Evolutionary conservation across 2,329 filamentous ascomycete genomes (phyloP).

Genomic region (Epichloe bromicola): DNA sequence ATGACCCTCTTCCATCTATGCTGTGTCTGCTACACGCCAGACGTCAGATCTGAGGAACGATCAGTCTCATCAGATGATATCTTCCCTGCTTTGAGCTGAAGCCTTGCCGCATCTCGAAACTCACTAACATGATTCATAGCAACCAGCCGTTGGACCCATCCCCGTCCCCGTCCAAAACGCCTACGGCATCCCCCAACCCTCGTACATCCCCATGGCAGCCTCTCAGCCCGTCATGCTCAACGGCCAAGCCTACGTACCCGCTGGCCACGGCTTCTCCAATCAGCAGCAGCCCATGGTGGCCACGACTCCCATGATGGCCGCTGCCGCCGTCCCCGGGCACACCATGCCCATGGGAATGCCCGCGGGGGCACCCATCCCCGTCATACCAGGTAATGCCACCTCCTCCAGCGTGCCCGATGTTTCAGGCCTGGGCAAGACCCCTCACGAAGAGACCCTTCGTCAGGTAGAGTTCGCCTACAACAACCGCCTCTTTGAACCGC

Average conservation of each 20-base stretch:
- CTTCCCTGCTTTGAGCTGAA: too few relatives aligned
- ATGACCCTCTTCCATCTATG: neutral
- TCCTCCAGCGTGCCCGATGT: slow-evolving; percentile 28
- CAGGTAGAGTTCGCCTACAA: slow-evolving; percentile 35
- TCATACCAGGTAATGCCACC: slow-evolving; percentile 27
- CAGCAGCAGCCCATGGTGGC: slow-evolving; percentile 17
- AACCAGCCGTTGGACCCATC: slow-evolving; percentile 17
- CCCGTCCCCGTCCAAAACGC: slow-evolving; percentile 17
- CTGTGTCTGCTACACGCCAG: neutral
- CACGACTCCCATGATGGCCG: slow-evolving; percentile 12
- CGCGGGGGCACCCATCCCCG: slow-evolving; percentile 14
- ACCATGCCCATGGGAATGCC: slow-evolving; percentile 3
- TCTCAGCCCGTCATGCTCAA: slow-evolving; percentile 22
- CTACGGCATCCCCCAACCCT: slow-evolving; percentile 20
- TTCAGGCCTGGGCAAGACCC: slow-evolving; percentile 38
- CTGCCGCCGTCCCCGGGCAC: slow-evolving; percentile 11
- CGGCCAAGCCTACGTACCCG: slow-evolving; percentile 13
- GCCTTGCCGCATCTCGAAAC: neutral
- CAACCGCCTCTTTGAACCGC: slow-evolving; percentile 40
- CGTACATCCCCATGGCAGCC: slow-evolving; percentile 6
- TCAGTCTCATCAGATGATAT: neutral
- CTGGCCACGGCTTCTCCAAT: slow-evolving; percentile 11
- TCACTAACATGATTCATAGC: slow-evolving; percentile 13
- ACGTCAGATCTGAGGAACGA: neutral
- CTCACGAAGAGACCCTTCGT: slow-evolving; percentile 31